phyloP scores from a whole-genome alignment of 2,329 filamentous ascomycete species.

The Aureobasidium sp. region DNA sequence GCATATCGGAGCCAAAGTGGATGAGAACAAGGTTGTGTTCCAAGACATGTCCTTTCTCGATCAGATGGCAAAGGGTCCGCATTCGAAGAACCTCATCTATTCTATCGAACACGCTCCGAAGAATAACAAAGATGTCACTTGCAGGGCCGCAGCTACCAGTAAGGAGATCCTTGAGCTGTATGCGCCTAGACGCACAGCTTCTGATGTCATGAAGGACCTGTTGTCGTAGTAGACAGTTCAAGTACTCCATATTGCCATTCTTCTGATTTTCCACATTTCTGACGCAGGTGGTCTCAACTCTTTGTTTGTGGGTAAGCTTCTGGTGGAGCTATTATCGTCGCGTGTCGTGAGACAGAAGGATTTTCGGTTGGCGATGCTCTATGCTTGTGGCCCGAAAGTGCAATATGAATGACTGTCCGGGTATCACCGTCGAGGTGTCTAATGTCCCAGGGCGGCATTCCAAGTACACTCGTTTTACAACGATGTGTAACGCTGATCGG shows the following conservation, averaged over 20 bases:
- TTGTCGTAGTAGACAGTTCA: not conserved
- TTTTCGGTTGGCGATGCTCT: too few relatives aligned
- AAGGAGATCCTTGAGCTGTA: not conserved
- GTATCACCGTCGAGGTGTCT: too few relatives aligned
- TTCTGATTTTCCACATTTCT: not conserved
- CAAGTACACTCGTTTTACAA: too few relatives aligned
- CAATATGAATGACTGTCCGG: too few relatives aligned
- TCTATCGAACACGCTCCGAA: not conserved
- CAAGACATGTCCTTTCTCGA: not conserved
- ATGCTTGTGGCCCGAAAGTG: too few relatives aligned
- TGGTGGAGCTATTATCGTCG: too few relatives aligned
- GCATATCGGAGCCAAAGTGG: not conserved
- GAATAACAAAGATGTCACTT: not conserved
- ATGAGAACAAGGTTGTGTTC: not conserved
- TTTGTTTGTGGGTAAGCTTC: too few relatives aligned
- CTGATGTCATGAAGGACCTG: not conserved
- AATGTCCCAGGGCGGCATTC: too few relatives aligned
- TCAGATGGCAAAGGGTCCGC: not conserved
- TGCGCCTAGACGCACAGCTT: not conserved
- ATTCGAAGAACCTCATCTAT: not conserved
- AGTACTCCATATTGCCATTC: not conserved
- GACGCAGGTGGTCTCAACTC: too few relatives aligned
- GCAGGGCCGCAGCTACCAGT: not conserved
- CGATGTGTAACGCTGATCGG: too few relatives aligned
- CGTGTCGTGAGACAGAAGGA: too few relatives aligned